Percentiles rank a stretch among this genome's conserved stretches.
Evolutionary conservation across 1,139 yeast species (phyloP).

Genomic region (Spathaspora sp.): DNA sequence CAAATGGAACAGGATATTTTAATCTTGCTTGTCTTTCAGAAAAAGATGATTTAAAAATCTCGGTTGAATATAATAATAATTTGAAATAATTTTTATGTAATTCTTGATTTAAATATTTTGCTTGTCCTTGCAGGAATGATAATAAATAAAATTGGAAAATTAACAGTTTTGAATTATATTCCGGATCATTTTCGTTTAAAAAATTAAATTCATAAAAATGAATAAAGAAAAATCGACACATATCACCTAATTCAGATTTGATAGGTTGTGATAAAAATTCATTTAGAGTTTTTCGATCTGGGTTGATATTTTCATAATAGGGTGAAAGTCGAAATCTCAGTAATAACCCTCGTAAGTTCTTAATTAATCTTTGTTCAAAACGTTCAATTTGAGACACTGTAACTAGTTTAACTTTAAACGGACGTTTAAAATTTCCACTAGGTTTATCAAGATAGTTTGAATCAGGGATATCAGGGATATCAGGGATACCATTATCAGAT

Average conservation of each 20-base stretch:
- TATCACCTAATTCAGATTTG: background rate
- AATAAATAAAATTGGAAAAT: conserved; percentile 1
- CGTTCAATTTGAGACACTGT: background rate
- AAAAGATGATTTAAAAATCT: background rate
- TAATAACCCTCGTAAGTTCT: background rate
- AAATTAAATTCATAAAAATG: background rate
- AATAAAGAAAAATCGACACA: conserved; percentile 1
- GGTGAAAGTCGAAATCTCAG: background rate
- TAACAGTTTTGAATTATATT: background rate
- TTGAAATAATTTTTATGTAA: background rate
- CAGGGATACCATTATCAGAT: background rate
- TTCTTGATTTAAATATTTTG: background rate
- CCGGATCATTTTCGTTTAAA: background rate
- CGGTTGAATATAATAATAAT: background rate
- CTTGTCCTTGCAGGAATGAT: background rate
- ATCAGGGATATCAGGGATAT: too few relatives aligned
- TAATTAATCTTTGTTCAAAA: background rate
- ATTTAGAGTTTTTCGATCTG: background rate
- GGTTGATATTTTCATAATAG: background rate
- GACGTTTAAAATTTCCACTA: background rate
- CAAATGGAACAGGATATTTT: background rate
- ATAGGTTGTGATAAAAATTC: background rate
- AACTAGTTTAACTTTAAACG: background rate
- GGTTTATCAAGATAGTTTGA: background rate
- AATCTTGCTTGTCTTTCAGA: background rate